Evolutionary conservation across 2,329 filamentous ascomycete species (phyloP).

Genomic region (Ophiostoma ips): DNA sequence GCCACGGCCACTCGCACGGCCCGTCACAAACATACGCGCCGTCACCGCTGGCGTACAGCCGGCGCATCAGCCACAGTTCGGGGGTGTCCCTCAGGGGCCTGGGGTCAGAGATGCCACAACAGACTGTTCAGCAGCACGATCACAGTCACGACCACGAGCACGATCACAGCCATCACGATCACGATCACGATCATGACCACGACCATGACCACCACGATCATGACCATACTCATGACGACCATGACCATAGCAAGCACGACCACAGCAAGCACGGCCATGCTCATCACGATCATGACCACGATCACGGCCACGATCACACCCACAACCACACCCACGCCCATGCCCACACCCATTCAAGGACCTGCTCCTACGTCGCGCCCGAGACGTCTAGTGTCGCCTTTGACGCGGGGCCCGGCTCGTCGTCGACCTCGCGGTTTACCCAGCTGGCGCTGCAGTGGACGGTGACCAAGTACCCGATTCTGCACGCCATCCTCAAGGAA

Average conservation of each 20-base stretch:
- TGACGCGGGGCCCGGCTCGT: constrained; percentile 24
- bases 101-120: constrained; percentile 8
- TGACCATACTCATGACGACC: constrained; percentile 8
- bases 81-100: constrained; percentile 12
- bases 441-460: constrained; percentile 56
- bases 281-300: too few species aligned
- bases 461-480: constrained; percentile 53
- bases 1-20: constrained; percentile 19
- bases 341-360: constrained; percentile 16
- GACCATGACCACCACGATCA: constrained; percentile 18
- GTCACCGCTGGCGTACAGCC: constrained; percentile 26
- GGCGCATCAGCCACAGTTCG: constrained; percentile 16
- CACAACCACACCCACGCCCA: constrained; percentile 19
- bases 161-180: constrained; percentile 18
- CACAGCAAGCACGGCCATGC: constrained; percentile 11
- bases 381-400: constrained; percentile 14
- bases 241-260: constrained; percentile 1
- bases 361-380: constrained; percentile 19
- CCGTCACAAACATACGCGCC: constrained; percentile 23
- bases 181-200: constrained; percentile 15
- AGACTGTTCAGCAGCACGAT: not conserved
- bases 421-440: constrained; percentile 54
- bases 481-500: constrained; percentile 77
- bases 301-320: too few species aligned
- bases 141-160: constrained; percentile 1